Evolutionary conservation across 768 basidiomycete genomes (phyloP).

Genomic region (Pleurotus pulmonarius): DNA sequence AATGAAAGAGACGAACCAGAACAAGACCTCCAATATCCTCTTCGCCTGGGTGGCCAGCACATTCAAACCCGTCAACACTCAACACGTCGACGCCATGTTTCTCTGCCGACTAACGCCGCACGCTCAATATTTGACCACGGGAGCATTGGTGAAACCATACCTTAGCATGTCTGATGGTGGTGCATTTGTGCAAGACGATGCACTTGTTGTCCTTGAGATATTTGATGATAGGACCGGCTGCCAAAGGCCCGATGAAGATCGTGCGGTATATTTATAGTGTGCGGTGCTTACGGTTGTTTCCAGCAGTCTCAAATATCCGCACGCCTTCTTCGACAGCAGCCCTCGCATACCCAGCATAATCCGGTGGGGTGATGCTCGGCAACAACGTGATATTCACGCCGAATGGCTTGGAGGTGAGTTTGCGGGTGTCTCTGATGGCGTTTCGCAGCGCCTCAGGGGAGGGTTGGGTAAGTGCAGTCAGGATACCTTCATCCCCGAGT

Average conservation of each 20-base stretch:
- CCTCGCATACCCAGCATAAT: constrained; percentile 80
- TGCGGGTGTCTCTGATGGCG: constrained; percentile 77
- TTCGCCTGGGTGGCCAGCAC: constrained; percentile 95
- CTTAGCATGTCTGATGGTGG: constrained; percentile 82
- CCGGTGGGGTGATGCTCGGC: constrained; percentile 86
- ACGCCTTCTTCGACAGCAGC: constrained; percentile 86
- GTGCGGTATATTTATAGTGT: constrained; percentile 20
- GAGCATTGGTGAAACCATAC: constrained; percentile 26
- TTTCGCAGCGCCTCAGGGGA: constrained; percentile 73
- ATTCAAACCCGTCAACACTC: constrained; percentile 92
- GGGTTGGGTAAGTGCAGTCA: constrained; percentile 89
- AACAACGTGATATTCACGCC: constrained; percentile 87
- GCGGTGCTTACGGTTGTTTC: constrained; percentile 86
- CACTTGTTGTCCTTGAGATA: constrained; percentile 78
- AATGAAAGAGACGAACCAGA: constrained; percentile 41
- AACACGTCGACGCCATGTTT: constrained; percentile 81
- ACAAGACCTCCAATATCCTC: constrained; percentile 89
- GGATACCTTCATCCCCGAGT: constrained; percentile 45
- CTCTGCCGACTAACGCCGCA: constrained; percentile 44
- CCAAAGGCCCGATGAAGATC: background rate
- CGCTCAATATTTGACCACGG: too few relatives aligned
- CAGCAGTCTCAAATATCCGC: constrained; percentile 90
- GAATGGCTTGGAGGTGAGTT: constrained; percentile 69
- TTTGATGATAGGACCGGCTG: constrained; percentile 75
- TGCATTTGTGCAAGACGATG: constrained; percentile 89